Evolutionary conservation across 2,329 filamentous ascomycete species (phyloP), one percentile per base, ranked within the genome.

Genomic region (Didymosphaeria variabile): DNA sequence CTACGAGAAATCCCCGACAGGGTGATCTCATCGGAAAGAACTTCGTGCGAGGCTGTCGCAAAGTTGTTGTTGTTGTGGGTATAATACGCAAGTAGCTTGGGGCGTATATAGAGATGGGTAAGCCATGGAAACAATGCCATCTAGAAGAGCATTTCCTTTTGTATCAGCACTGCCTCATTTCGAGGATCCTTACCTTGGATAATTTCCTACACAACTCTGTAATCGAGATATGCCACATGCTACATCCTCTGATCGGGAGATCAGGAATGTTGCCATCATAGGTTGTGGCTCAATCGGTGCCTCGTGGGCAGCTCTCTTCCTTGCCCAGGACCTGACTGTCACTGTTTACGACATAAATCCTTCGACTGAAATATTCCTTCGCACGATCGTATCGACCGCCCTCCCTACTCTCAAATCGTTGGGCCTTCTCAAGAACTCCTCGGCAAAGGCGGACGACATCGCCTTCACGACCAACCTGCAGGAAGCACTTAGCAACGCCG

Each of bases 301-400:
- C 19, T 78, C 75, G 12, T 83, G 81, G 80, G 77, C 79, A 1
- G 77, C 76, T 10, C 69, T 81, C 0, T 81, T 80, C 53, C 71
- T 80, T 0, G 70, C 79, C 5, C 71, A 74, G 50, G 79, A 78
- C 21, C 62, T 78, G n/a, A 66, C 68, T 19, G 80, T 82, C n/a
- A 67, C 79, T 5, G 77, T 78, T 19, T 79, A 77, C n/a, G 80
- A 83, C 58, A 78, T 80, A 54, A 77, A 76, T 7, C 68, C 74
- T 13, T 70, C 72, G 21, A 74, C 80, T 2, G 71, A 78, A 55
- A 51, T 46, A 6, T 62, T 49, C 23, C 38, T 69, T 13, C 62
- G 57, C 21, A 61, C 59, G 6, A 56, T 68, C 9, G 57, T 68
- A 23, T 10, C 56, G 15, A 57, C 59, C 23, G 62, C 67, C 3